Conservation (phyloP, 2,329 filamentous ascomycete genomes). For the Monosporascus sp. region DNA sequence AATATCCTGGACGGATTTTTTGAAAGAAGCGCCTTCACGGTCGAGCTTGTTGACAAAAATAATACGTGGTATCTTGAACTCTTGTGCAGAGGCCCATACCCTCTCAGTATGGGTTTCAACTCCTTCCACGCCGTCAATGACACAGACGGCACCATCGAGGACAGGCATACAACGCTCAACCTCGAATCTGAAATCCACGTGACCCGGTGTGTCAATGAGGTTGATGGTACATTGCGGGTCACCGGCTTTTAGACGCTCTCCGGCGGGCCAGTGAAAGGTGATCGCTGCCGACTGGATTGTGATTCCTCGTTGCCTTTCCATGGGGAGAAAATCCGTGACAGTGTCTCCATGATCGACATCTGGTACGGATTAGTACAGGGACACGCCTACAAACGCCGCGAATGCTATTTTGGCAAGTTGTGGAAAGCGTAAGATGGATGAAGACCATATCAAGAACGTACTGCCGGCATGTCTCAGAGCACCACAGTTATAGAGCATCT, state of each 20-base stretch:
- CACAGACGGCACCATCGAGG: slow-evolving; percentile 85
- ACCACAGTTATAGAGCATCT: slow-evolving; percentile 96
- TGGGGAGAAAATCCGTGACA: slow-evolving; percentile 91
- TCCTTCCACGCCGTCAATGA: slow-evolving; percentile 85
- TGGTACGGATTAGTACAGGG: slow-evolving; percentile 17
- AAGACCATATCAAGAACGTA: slow-evolving; percentile 25
- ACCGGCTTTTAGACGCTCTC: slow-evolving; percentile 25
- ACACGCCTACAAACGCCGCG: neutral
- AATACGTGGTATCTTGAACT: slow-evolving; percentile 77
- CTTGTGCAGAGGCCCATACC: slow-evolving; percentile 86
- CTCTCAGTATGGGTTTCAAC: slow-evolving; percentile 97
- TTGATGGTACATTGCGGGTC: slow-evolving; percentile 57
- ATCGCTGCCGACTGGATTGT: slow-evolving; percentile 97
- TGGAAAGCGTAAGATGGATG: slow-evolving; percentile 2
- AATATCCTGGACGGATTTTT: slow-evolving; percentile 78
- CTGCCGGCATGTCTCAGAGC: slow-evolving; percentile 79
- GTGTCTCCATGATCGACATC: slow-evolving; percentile 97
- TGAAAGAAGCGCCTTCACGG: slow-evolving; percentile 76
- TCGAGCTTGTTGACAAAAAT: slow-evolving; percentile 83
- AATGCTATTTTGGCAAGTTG: neutral
- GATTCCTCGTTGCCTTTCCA: slow-evolving; percentile 87
- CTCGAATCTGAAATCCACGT: slow-evolving; percentile 97
- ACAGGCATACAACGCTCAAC: slow-evolving; percentile 86
- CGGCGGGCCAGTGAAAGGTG: slow-evolving; percentile 81
- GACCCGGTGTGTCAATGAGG: slow-evolving; percentile 91